These are phyloP conservation scores for Cyberlindnera meyerae DNA, from an alignment of 805 yeast species.

Conservation along the genomic window DNA sequence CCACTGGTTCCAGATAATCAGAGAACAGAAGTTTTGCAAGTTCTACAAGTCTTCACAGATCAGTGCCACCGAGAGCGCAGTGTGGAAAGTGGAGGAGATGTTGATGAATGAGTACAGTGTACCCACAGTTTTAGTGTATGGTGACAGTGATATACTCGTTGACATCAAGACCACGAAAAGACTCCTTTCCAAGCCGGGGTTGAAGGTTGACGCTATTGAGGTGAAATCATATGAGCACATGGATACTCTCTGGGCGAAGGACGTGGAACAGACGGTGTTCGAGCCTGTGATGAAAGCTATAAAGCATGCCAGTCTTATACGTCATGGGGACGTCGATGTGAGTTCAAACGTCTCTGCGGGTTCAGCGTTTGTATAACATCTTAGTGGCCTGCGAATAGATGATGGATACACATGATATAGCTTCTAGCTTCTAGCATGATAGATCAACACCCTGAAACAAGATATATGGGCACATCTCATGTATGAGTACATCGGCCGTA, in stretches of 20 bases:
- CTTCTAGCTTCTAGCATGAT: too few relatives aligned
- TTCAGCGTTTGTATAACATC: constrained; percentile 8
- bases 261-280: constrained; percentile 41
- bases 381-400: too few relatives aligned
- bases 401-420: too few relatives aligned
- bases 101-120: constrained; percentile 41
- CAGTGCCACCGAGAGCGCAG: constrained; percentile 13
- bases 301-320: constrained; percentile 28
- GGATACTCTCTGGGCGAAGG: constrained; percentile 74
- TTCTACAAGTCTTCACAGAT: too few relatives aligned
- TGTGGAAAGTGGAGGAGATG: constrained; percentile 1
- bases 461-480: too few relatives aligned
- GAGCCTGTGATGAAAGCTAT: constrained; percentile 43
- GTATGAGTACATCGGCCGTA: too few relatives aligned
- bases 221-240: constrained; percentile 66
- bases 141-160: constrained; percentile 63
- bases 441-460: too few relatives aligned
- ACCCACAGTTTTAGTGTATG: constrained; percentile 63
- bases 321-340: too few relatives aligned
- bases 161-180: constrained; percentile 57
- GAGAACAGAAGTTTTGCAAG: constrained; percentile 66
- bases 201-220: constrained; percentile 31
- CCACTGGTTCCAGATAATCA: constrained; percentile 82
- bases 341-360: too few relatives aligned
- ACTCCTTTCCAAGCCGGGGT: constrained; percentile 42